Evolutionary conservation across 1,284 basidiomycete species (phyloP).

Genomic region (Ustilago trichophora): DNA sequence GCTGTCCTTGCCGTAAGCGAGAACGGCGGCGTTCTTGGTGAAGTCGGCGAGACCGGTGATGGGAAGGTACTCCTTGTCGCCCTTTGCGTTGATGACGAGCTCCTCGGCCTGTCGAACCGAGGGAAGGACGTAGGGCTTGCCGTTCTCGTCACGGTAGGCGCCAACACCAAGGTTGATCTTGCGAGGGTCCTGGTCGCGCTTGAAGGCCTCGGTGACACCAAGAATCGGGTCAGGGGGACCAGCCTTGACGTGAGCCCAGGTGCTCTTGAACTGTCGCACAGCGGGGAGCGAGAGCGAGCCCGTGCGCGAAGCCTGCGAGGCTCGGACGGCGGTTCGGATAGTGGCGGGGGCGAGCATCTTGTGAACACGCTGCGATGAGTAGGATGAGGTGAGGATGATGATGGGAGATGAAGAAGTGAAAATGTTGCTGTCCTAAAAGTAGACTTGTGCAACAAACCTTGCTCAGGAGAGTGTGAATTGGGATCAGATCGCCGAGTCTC

Average conservation of each 20-base stretch:
- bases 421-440: no score
- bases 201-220: conserved; percentile 95
- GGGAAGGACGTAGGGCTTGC: conserved; percentile 92
- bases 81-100: conserved; percentile 74
- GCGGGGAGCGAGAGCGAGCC: conserved; percentile 35
- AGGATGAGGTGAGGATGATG: not conserved
- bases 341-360: conserved; percentile 41
- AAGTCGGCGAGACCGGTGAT: conserved; percentile 91
- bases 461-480: not conserved
- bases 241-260: conserved; percentile 83
- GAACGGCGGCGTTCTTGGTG: conserved; percentile 85
- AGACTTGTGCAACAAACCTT: no score
- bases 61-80: conserved; percentile 97
- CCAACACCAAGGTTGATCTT: conserved; percentile 93
- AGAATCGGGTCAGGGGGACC: conserved; percentile 94
- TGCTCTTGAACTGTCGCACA: conserved; percentile 70
- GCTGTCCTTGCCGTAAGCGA: conserved; percentile 84
- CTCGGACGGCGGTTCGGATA: conserved; percentile 41
- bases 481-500: conserved; percentile 21
- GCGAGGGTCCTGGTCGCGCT: conserved; percentile 79
- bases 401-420: no score
- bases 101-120: conserved; percentile 92
- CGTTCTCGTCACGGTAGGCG: conserved; percentile 89
- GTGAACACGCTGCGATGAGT: no score
- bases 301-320: conserved; percentile 29